These are phyloP conservation scores for Schizochytrium sp. DNA, from an alignment of 108 stramenopile genomes.

Conservation along the genomic window DNA sequence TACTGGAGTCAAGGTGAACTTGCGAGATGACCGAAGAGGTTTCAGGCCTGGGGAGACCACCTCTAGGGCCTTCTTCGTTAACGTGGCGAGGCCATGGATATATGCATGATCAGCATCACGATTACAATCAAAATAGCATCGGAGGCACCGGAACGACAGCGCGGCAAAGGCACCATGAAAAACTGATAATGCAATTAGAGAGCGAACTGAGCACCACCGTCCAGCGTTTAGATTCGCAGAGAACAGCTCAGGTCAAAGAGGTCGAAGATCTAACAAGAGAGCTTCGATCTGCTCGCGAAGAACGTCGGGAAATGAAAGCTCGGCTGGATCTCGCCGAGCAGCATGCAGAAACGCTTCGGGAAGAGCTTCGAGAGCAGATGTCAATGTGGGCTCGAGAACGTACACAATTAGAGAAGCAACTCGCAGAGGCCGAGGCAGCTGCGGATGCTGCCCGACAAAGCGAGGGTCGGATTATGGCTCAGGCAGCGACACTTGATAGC, in stretches of 20 bases:
- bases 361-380: slow-evolving; percentile 3
- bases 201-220: slow-evolving; percentile 14
- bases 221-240: neutral
- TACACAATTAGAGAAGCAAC: neutral
- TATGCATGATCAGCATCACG: too few relatives aligned
- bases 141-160: neutral
- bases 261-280: neutral
- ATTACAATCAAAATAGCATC: too few relatives aligned
- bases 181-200: neutral
- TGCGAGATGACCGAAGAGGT: too few relatives aligned
- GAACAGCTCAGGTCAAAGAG: neutral
- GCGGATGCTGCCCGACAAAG: slow-evolving; percentile 19
- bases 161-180: neutral
- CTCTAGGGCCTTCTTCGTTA: too few relatives aligned
- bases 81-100: too few relatives aligned
- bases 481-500: slow-evolving; percentile 15
- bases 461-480: slow-evolving; percentile 13
- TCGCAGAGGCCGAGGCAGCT: slow-evolving; percentile 19
- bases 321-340: slow-evolving; percentile 31
- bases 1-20: too few relatives aligned
- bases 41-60: too few relatives aligned
- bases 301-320: slow-evolving; percentile 22
- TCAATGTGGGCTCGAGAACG: slow-evolving; percentile 1
- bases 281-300: neutral
- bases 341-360: neutral